Evolutionary conservation across 75 land plant genomes (phyloP).

Genomic region (Sequoia sempervirens): DNA sequence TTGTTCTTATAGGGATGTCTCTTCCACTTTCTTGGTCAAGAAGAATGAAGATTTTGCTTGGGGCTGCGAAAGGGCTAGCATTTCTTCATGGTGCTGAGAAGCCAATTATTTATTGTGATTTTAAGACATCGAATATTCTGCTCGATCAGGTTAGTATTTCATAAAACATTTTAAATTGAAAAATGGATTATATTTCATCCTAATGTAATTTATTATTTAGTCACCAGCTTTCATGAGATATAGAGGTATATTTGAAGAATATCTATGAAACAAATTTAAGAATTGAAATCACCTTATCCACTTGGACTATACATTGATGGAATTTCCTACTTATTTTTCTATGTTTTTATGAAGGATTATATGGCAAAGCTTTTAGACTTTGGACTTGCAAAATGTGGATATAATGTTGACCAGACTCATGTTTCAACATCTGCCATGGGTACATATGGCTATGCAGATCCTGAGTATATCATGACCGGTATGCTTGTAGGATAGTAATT

Average conservation of each 20-base stretch:
- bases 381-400: conserved; percentile 13
- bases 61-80: conserved; percentile 66
- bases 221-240: not conserved
- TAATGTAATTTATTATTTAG: not conserved
- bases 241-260: not conserved
- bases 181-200: too few species aligned
- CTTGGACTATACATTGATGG: not conserved
- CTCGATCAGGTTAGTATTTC: conserved; percentile 44
- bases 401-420: conserved; percentile 5
- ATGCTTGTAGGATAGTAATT: not conserved
- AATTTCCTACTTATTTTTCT: not conserved
- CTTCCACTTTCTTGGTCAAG: conserved; percentile 43
- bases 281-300: not conserved
- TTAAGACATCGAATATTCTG: conserved; percentile 68
- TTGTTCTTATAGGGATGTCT: conserved; percentile 22
- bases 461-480: conserved; percentile 8
- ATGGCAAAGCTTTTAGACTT: conserved; percentile 12
- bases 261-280: not conserved
- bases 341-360: not conserved
- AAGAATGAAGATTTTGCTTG: conserved; percentile 66
- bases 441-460: conserved; percentile 12
- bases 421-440: conserved; percentile 1
- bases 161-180: not conserved
- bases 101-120: conserved; percentile 56
- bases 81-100: conserved; percentile 62